Conservation (phyloP, 768 basidiomycete species). For the Naganishia friedmannii region DNA sequence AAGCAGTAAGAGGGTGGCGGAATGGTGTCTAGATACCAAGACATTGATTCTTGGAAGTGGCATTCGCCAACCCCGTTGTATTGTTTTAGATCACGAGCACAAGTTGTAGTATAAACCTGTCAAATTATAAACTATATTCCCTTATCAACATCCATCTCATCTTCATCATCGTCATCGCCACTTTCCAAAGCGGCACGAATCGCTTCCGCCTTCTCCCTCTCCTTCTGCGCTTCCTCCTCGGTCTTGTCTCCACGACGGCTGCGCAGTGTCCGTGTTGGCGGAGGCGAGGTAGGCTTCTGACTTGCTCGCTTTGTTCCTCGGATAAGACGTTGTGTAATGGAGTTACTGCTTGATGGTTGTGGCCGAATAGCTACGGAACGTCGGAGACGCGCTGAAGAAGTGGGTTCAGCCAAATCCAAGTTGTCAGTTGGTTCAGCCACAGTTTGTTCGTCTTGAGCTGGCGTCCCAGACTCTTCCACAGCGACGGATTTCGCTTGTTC, state of each 20-base stretch:
- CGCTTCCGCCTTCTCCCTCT: slow-evolving; percentile 57
- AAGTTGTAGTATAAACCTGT: neutral
- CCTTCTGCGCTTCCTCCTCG: slow-evolving; percentile 57
- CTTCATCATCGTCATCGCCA: slow-evolving; percentile 22
- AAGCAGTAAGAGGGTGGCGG: slow-evolving; percentile 21
- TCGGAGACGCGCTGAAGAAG: neutral
- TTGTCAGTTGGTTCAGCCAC: neutral
- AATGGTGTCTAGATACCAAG: neutral
- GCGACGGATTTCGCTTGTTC: slow-evolving; percentile 8
- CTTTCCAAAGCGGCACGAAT: slow-evolving; percentile 30
- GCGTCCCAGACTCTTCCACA: neutral
- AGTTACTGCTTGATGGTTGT: slow-evolving; percentile 2
- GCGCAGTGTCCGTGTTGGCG: slow-evolving; percentile 58
- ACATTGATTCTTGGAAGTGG: neutral
- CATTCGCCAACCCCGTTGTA: neutral
- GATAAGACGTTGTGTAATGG: neutral
- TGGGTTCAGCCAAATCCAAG: neutral
- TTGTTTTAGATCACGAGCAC: neutral
- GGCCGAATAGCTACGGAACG: neutral
- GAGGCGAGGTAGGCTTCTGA: slow-evolving; percentile 14
- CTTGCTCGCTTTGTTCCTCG: slow-evolving; percentile 36
- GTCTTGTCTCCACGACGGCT: slow-evolving; percentile 63
- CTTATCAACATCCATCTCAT: neutral
- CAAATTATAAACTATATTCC: neutral
- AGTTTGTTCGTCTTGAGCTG: neutral